Evolutionary conservation across 2,329 filamentous ascomycete genomes (phyloP).

Genomic region (Dryadomyces quercivorus): DNA sequence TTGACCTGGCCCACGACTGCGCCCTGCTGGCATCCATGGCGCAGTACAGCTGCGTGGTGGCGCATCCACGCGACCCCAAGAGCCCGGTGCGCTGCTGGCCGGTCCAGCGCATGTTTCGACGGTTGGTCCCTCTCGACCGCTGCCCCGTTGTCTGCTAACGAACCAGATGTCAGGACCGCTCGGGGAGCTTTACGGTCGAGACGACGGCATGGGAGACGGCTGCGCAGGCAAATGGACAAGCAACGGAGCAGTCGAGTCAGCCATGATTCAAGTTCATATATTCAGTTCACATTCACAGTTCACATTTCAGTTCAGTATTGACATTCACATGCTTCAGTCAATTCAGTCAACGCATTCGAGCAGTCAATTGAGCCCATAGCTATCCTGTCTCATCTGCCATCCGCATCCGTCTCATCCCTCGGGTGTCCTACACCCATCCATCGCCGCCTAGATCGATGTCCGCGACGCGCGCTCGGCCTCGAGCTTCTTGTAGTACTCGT

Average conservation of each 20-base stretch:
- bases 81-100: slow-evolving; percentile 43
- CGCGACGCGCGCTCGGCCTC: slow-evolving; percentile 40
- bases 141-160: background rate
- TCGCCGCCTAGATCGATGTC: background rate
- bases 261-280: too few relatives aligned
- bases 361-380: too few relatives aligned
- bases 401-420: background rate
- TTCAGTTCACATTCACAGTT: too few relatives aligned
- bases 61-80: slow-evolving; percentile 30
- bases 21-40: slow-evolving; percentile 40
- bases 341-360: too few relatives aligned
- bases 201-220: slow-evolving; percentile 57
- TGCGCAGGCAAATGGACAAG: slow-evolving; percentile 13
- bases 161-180: slow-evolving; percentile 43
- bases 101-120: slow-evolving; percentile 46
- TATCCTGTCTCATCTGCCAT: too few relatives aligned
- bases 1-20: slow-evolving; percentile 40
- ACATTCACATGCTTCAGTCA: too few relatives aligned
- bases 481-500: slow-evolving; percentile 45
- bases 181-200: slow-evolving; percentile 47
- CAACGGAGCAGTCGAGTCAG: background rate
- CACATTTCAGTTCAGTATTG: too few relatives aligned
- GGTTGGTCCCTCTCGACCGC: slow-evolving; percentile 27
- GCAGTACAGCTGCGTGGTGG: slow-evolving; percentile 48
- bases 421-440: too few relatives aligned